Conservation (phyloP, 2,329 filamentous ascomycete species). For the Cordyceps javanica region DNA sequence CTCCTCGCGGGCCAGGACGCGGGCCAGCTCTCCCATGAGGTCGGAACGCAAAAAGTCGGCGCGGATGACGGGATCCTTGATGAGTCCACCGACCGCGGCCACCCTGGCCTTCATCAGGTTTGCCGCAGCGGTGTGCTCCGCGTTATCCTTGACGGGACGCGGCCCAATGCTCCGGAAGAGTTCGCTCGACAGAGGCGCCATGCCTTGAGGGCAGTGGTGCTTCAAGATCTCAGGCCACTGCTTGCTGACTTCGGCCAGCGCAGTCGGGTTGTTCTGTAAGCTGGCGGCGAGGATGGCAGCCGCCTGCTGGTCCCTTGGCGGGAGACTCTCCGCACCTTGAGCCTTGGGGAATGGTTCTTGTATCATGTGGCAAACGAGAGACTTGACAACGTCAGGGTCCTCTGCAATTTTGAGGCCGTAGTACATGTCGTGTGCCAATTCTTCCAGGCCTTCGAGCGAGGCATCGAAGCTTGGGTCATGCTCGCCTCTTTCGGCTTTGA, state of each 20-base stretch:
- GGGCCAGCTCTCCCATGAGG: slow-evolving; percentile 50
- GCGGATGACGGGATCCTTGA: slow-evolving; percentile 48
- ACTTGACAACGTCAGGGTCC: slow-evolving; percentile 44
- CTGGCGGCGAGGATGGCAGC: slow-evolving; percentile 52
- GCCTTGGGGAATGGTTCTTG: slow-evolving; percentile 17
- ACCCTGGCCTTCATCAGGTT: slow-evolving; percentile 35
- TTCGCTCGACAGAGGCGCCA: slow-evolving; percentile 27
- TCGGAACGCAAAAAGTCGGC: slow-evolving; percentile 47
- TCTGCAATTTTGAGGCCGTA: slow-evolving; percentile 59
- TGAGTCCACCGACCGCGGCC: slow-evolving; percentile 47
- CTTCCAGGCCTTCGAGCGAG: slow-evolving; percentile 52
- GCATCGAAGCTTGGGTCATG: slow-evolving; percentile 35
- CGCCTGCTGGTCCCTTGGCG: slow-evolving; percentile 43
- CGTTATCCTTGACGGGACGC: slow-evolving; percentile 14
- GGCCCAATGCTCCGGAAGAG: slow-evolving; percentile 38
- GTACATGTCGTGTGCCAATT: slow-evolving; percentile 63
- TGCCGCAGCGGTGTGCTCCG: slow-evolving; percentile 20
- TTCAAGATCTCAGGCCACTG: slow-evolving; percentile 39
- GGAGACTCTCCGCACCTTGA: slow-evolving; percentile 8
- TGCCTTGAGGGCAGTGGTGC: slow-evolving; percentile 29
- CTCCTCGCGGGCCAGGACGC: slow-evolving; percentile 43
- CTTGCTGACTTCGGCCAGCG: slow-evolving; percentile 44
- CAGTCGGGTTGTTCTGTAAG: slow-evolving; percentile 60
- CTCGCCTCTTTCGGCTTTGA: slow-evolving; percentile 37
- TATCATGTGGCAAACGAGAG: slow-evolving; percentile 52